A percentile compares a stretch with the other conserved stretches of the same genome.
Conservation (phyloP, 768 basidiomycete genomes). For the Suillus variegatus region DNA sequence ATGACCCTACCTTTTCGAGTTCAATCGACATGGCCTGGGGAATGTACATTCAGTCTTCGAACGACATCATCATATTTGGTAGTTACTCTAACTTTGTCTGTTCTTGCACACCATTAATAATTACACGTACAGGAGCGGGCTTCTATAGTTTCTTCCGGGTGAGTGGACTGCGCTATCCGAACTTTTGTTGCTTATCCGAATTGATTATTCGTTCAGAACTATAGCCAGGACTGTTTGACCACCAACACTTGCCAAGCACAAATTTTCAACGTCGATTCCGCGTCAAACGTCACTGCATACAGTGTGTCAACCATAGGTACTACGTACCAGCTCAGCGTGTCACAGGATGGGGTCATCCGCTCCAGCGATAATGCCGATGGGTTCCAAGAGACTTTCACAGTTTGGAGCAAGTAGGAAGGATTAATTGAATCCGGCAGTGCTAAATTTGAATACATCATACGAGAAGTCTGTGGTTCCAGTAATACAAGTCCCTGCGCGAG, state of each 20-base stretch:
- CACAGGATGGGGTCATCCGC: conserved; percentile 35
- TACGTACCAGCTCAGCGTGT: conserved; percentile 43
- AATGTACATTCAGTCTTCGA: conserved; percentile 41
- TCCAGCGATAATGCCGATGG: conserved; percentile 42
- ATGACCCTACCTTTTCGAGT: conserved; percentile 41
- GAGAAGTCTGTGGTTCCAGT: background rate
- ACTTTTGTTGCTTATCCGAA: conserved; percentile 3
- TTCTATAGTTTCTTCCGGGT: conserved; percentile 57
- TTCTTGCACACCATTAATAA: conserved; percentile 8
- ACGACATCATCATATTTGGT: conserved; percentile 48
- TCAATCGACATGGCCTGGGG: conserved; percentile 42
- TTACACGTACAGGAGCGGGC: conserved; percentile 39
- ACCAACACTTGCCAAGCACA: conserved; percentile 42
- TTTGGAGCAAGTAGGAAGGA: conserved; percentile 24
- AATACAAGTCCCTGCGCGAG: background rate
- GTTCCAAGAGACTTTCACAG: conserved; percentile 43
- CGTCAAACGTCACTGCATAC: conserved; percentile 44
- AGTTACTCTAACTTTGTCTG: conserved; percentile 5
- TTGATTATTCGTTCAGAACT: conserved; percentile 33
- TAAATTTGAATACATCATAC: background rate
- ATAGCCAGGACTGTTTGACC: conserved; percentile 39
- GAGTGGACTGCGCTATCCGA: background rate
- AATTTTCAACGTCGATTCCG: conserved; percentile 42
- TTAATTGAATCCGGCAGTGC: background rate
- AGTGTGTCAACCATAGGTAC: conserved; percentile 51